A percentile compares a stretch with the other conserved stretches of the same genome.
phyloP scores from a whole-genome alignment of 1,284 basidiomycete species.

The Athelia sp. region DNA sequence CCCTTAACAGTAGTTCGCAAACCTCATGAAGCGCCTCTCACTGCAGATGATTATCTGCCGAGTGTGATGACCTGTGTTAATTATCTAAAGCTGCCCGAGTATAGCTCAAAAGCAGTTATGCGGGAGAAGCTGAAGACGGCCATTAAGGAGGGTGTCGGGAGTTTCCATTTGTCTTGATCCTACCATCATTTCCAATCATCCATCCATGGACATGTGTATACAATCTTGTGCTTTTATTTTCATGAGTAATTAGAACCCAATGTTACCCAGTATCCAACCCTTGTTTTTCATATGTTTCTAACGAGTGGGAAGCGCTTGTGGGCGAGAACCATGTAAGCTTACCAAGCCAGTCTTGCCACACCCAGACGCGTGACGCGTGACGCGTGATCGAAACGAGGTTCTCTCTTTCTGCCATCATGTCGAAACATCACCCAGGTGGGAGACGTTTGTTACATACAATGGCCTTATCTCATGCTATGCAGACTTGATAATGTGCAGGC shows the following conservation, averaged over 20 bases:
- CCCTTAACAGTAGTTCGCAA: slow-evolving; percentile 96
- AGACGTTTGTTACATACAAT: slow-evolving; percentile 1
- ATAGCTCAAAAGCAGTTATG: slow-evolving; percentile 81
- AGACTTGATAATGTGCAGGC: slow-evolving; percentile 97
- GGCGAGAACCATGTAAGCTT: neutral
- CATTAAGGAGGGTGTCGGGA: slow-evolving; percentile 87
- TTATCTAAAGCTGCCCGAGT: slow-evolving; percentile 92
- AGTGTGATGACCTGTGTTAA: slow-evolving; percentile 99
- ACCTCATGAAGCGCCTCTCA: slow-evolving; percentile 86
- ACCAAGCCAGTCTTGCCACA: neutral
- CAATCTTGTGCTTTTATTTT: slow-evolving; percentile 1
- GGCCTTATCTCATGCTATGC: slow-evolving; percentile 5
- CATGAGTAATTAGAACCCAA: neutral
- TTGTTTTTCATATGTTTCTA: too few species aligned
- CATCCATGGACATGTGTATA: slow-evolving; percentile 2
- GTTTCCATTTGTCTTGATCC: slow-evolving; percentile 87
- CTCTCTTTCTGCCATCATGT: slow-evolving; percentile 56
- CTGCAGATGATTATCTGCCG: slow-evolving; percentile 92
- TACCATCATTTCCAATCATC: slow-evolving; percentile 1
- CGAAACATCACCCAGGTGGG: slow-evolving; percentile 88
- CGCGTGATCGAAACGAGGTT: neutral
- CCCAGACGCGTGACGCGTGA: neutral
- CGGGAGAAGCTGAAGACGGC: slow-evolving; percentile 75
- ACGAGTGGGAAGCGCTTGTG: too few species aligned
- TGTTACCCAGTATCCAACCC: too few species aligned